These are phyloP conservation scores for Ceratobasidium sp. DNA, from an alignment of 1,284 basidiomycete genomes.

Conservation along the genomic window DNA sequence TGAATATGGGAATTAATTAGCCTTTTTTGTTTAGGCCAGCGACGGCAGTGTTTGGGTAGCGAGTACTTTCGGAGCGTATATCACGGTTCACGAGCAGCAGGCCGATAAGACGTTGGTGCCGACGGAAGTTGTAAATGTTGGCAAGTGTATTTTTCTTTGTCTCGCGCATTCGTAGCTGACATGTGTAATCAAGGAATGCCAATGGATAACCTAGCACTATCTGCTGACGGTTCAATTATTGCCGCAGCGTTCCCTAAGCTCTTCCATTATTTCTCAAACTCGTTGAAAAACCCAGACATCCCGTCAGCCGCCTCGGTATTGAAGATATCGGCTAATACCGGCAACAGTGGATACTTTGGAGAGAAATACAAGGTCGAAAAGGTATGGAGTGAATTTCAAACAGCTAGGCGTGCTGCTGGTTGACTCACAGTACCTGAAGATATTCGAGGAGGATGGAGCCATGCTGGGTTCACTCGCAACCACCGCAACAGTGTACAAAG, in stretches of 20 bases:
- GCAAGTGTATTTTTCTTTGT: constrained; percentile 53
- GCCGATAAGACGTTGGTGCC: constrained; percentile 67
- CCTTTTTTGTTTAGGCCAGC: constrained; percentile 49
- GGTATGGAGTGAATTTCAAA: constrained; percentile 64
- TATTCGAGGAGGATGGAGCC: constrained; percentile 34
- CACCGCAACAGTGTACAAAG: constrained; percentile 5
- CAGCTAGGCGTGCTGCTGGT: constrained; percentile 56
- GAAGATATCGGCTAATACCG: constrained; percentile 67
- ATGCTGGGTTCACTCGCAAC: constrained; percentile 20
- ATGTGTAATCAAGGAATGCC: background rate
- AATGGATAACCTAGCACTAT: constrained; percentile 21
- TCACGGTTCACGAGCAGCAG: constrained; percentile 70
- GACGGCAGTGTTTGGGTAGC: constrained; percentile 72
- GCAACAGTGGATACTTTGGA: constrained; percentile 66
- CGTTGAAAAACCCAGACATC: constrained; percentile 58
- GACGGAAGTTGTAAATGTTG: constrained; percentile 62
- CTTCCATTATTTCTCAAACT: constrained; percentile 55
- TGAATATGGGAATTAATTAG: background rate
- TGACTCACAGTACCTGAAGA: background rate
- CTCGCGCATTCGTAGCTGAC: background rate
- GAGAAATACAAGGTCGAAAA: constrained; percentile 72
- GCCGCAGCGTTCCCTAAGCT: constrained; percentile 56
- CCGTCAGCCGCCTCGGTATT: constrained; percentile 63
- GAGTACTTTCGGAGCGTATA: constrained; percentile 59
- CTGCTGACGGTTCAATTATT: constrained; percentile 55